Evolutionary conservation across 2,329 filamentous ascomycete genomes (phyloP).

Genomic region (Dothideomycetidae sp.): DNA sequence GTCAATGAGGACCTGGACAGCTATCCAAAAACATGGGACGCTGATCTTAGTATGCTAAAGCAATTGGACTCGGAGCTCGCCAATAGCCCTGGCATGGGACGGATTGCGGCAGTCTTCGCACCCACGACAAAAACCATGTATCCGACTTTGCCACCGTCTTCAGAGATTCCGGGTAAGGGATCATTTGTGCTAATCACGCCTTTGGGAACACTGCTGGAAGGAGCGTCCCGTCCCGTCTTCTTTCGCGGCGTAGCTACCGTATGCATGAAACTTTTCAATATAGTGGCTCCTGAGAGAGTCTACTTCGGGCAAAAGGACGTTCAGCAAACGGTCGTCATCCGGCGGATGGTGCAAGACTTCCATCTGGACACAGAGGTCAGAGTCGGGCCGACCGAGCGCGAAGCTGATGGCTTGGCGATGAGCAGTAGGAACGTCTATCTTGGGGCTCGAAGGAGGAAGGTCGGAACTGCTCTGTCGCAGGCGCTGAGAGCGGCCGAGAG

Average conservation of each 20-base stretch:
- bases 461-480: conserved; percentile 57
- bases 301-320: conserved; percentile 98
- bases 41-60: conserved; percentile 54
- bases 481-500: conserved; percentile 58
- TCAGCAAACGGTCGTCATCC: conserved; percentile 86
- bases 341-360: conserved; percentile 76
- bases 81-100: conserved; percentile 34
- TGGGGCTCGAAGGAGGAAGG: conserved; percentile 54
- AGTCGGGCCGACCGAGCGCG: conserved; percentile 61
- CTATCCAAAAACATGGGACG: conserved; percentile 82
- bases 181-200: conserved; percentile 89
- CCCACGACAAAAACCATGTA: conserved; percentile 78
- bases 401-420: conserved; percentile 70
- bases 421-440: conserved; percentile 93
- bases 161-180: conserved; percentile 61
- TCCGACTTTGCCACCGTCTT: conserved; percentile 59
- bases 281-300: conserved; percentile 60
- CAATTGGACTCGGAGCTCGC: conserved; percentile 59
- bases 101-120: conserved; percentile 71
- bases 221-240: conserved; percentile 75
- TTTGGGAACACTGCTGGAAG: conserved; percentile 67
- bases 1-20: conserved; percentile 71
- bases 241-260: conserved; percentile 94
- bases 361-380: conserved; percentile 61
- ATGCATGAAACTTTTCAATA: conserved; percentile 87